These are phyloP conservation scores for Amanita inopinata DNA, from an alignment of 768 basidiomycete genomes.

Conservation along the genomic window DNA sequence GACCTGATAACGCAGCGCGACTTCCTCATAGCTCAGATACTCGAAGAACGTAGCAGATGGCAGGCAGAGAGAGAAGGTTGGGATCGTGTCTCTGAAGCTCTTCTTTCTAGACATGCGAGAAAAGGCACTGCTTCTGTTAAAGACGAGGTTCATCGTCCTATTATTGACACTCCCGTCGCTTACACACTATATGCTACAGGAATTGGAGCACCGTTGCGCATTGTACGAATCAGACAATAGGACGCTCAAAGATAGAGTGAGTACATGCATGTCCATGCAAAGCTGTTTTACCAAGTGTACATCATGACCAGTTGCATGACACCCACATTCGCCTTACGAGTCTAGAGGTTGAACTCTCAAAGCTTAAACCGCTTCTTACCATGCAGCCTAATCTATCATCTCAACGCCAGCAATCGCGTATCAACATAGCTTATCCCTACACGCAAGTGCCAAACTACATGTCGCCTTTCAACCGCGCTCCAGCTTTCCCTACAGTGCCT, in stretches of 20 bases:
- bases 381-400: constrained; percentile 41
- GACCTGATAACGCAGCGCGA: constrained; percentile 48
- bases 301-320: constrained; percentile 41
- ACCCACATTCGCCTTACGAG: constrained; percentile 40
- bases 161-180: constrained; percentile 6
- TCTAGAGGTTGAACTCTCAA: constrained; percentile 55
- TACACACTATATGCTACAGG: constrained; percentile 26
- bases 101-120: constrained; percentile 41
- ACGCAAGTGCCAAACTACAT: constrained; percentile 7
- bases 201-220: constrained; percentile 41
- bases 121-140: constrained; percentile 21
- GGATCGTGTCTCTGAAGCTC: constrained; percentile 58
- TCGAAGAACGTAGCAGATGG: constrained; percentile 55
- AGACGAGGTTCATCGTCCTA: constrained; percentile 31
- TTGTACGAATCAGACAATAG: constrained; percentile 53
- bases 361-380: constrained; percentile 58
- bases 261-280: constrained; percentile 8
- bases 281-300: neutral
- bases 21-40: constrained; percentile 37
- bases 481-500: neutral
- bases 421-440: neutral
- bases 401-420: constrained; percentile 2
- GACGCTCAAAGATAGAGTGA: constrained; percentile 49
- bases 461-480: neutral
- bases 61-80: constrained; percentile 54